Conservation (phyloP, 2,329 filamentous ascomycete genomes). For the Sclerotiophoma versabilis region DNA sequence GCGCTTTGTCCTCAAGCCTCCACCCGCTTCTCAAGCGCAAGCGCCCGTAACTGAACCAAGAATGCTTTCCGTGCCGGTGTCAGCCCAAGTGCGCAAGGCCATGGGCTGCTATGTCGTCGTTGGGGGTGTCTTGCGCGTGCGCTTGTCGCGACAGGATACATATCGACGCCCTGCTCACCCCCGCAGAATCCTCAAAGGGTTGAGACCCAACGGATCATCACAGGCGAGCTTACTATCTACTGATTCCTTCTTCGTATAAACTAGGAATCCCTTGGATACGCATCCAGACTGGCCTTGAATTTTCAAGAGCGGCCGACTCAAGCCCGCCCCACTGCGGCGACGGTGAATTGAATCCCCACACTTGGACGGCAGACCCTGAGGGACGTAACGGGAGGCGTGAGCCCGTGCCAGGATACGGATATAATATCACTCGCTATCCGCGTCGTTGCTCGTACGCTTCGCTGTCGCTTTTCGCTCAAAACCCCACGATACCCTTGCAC, state of each 20-base stretch:
- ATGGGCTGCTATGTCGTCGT: conserved; percentile 32
- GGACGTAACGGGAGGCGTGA: conserved; percentile 36
- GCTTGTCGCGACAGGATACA: conserved; percentile 41
- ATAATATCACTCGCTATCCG: conserved; percentile 37
- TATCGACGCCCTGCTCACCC: conserved; percentile 38
- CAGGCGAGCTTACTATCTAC: conserved; percentile 19
- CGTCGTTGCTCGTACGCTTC: conserved; percentile 33
- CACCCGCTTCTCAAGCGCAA: conserved; percentile 46
- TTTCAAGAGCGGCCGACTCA: conserved; percentile 34
- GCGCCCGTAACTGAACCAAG: conserved; percentile 43
- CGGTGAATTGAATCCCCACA: conserved; percentile 38
- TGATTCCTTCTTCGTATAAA: conserved; percentile 22
- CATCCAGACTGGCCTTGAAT: conserved; percentile 29
- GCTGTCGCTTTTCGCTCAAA: conserved; percentile 32
- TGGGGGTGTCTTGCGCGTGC: conserved; percentile 32
- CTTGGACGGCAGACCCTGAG: conserved; percentile 36
- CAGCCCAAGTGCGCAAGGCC: conserved; percentile 36
- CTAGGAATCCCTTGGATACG: conserved; percentile 28
- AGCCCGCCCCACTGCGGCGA: conserved; percentile 43
- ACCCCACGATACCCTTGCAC: conserved; percentile 36
- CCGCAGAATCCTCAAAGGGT: conserved; percentile 34
- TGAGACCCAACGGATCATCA: conserved; percentile 37
- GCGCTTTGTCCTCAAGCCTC: conserved; percentile 39
- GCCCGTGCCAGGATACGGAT: conserved; percentile 28
- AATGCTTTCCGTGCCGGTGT: conserved; percentile 36